Evolutionary conservation across 2,329 filamentous ascomycete species (phyloP).

Genomic region (Keithomyces neogunnii): DNA sequence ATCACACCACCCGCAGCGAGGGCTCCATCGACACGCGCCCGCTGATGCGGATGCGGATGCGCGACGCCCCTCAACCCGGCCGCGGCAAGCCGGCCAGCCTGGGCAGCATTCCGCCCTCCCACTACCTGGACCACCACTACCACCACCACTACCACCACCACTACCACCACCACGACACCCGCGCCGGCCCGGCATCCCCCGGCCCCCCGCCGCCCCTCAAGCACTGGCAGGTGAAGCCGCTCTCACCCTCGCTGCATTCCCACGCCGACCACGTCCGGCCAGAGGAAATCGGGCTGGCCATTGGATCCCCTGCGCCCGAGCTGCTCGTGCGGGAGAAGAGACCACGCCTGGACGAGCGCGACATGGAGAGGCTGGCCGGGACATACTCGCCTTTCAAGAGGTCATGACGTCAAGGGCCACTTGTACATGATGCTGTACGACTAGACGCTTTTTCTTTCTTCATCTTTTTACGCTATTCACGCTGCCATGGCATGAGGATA

Average conservation of each 20-base stretch:
- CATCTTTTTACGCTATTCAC: too few relatives aligned
- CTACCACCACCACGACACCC: too few relatives aligned
- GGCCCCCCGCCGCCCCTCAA: conserved; percentile 32
- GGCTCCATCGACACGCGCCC: neutral
- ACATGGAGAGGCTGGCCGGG: conserved; percentile 9
- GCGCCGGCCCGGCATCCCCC: conserved; percentile 8
- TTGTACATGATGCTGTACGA: too few relatives aligned
- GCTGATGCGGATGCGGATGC: too few relatives aligned
- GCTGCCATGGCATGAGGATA: too few relatives aligned
- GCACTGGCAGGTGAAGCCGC: conserved; percentile 4
- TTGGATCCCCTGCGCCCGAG: neutral
- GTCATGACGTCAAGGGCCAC: neutral
- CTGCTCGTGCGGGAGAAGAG: conserved; percentile 5
- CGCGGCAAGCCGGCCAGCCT: neutral
- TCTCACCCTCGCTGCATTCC: neutral
- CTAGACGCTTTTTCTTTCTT: too few relatives aligned
- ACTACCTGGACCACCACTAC: neutral
- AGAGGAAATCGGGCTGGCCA: conserved; percentile 5
- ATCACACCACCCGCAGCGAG: neutral
- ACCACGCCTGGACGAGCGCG: conserved; percentile 14
- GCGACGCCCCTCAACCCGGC: neutral
- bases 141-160: too few relatives aligned
- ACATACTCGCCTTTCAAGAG: conserved; percentile 5
- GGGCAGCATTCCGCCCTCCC: neutral
- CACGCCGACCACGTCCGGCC: neutral